Conservation (phyloP, 2,329 filamentous ascomycete genomes). For the Fusarium caatingaense region DNA sequence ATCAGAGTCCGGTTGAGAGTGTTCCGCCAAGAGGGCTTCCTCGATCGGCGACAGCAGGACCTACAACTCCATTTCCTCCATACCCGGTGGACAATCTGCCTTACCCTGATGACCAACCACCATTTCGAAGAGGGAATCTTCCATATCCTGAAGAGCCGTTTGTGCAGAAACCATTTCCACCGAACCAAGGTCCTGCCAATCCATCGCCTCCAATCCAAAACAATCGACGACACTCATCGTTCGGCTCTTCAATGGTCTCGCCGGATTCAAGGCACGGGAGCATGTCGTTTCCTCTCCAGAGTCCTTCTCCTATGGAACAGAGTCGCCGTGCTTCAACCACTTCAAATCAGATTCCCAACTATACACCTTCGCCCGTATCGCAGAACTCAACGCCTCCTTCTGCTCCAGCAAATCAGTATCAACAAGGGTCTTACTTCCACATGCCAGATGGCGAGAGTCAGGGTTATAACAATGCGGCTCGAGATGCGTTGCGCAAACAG, state of each 20-base stretch:
- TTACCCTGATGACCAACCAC: conserved; percentile 24
- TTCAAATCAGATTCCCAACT: conserved; percentile 31
- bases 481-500: conserved; percentile 43
- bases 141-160: conserved; percentile 34
- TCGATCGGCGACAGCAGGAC: conserved; percentile 31
- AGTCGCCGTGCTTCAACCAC: conserved; percentile 37
- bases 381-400: conserved; percentile 38
- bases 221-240: conserved; percentile 45
- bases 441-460: conserved; percentile 34
- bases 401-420: conserved; percentile 21
- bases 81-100: conserved; percentile 36
- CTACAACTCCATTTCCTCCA: conserved; percentile 23
- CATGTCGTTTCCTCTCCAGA: conserved; percentile 44
- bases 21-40: conserved; percentile 35
- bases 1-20: conserved; percentile 28
- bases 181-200: background rate
- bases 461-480: conserved; percentile 35
- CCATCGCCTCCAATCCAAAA: conserved; percentile 2
- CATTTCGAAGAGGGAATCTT: background rate
- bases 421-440: conserved; percentile 39
- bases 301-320: conserved; percentile 47
- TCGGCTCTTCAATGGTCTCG: conserved; percentile 43
- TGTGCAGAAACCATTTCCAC: background rate
- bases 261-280: conserved; percentile 45
- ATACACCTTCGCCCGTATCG: conserved; percentile 43